Evolutionary conservation across 1,284 basidiomycete genomes (phyloP).

Genomic region (Ceratobasidium papillatum): DNA sequence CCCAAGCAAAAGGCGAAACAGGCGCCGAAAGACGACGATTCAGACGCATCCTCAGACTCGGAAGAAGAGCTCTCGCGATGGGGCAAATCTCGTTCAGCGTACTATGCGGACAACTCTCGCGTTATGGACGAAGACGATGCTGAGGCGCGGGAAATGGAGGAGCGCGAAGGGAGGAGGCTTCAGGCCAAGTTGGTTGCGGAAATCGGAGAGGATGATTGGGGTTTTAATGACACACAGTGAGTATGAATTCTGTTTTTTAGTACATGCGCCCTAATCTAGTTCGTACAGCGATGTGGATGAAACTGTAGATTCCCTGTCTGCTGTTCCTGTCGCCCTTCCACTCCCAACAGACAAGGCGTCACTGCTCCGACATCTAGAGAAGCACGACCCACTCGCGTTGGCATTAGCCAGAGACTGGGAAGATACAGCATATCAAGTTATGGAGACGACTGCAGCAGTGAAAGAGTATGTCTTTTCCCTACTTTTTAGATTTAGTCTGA

Average conservation of each 20-base stretch:
- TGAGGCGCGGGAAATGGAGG: conserved; percentile 85
- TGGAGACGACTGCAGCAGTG: conserved; percentile 64
- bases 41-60: conserved; percentile 51
- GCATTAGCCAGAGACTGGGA: conserved; percentile 61
- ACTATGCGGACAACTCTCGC: conserved; percentile 86
- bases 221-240: conserved; percentile 67
- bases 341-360: conserved; percentile 63
- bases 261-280: not conserved
- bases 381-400: conserved; percentile 77
- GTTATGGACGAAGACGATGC: conserved; percentile 84
- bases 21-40: conserved; percentile 46
- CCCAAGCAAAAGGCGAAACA: conserved; percentile 41
- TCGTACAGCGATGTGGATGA: conserved; percentile 48
- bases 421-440: conserved; percentile 59
- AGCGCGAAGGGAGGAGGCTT: conserved; percentile 84
- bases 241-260: not conserved
- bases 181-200: conserved; percentile 79
- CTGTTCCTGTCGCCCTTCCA: conserved; percentile 16
- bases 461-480: conserved; percentile 59
- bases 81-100: conserved; percentile 79
- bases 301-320: conserved; percentile 50
- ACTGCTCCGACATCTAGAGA: conserved; percentile 78
- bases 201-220: conserved; percentile 85
- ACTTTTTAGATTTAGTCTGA: conserved; percentile 3
- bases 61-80: conserved; percentile 68